phyloP scores from a whole-genome alignment of 2,329 filamentous ascomycete species.

The Diplodia seriata region DNA sequence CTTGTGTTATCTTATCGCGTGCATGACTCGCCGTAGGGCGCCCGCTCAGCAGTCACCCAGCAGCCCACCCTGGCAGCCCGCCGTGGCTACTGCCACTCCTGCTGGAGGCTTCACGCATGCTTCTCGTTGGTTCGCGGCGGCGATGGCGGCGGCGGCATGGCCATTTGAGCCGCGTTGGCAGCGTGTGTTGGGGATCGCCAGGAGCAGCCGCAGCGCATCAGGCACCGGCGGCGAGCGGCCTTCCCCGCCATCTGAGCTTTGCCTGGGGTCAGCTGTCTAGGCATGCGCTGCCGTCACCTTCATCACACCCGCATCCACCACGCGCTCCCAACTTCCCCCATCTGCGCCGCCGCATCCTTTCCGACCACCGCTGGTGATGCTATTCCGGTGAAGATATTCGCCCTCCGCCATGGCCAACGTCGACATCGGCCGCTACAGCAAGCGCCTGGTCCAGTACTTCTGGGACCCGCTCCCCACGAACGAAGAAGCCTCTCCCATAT shows the following conservation, averaged over 20 bases:
- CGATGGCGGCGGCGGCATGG: background rate
- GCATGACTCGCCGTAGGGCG: conserved; percentile 4
- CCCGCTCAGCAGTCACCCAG: background rate
- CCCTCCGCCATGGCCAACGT: conserved; percentile 64
- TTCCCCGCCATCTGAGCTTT: conserved; percentile 28
- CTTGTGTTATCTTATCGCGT: conserved; percentile 20
- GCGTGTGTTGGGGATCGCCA: background rate
- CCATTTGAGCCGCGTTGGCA: background rate
- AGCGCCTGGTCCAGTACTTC: conserved; percentile 86
- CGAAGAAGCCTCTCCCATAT: conserved; percentile 74
- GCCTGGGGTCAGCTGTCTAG: conserved; percentile 31
- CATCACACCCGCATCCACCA: conserved; percentile 28
- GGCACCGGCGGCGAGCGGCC: conserved; percentile 16
- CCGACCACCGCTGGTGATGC: conserved; percentile 2
- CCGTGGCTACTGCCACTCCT: background rate
- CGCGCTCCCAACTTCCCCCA: conserved; percentile 3
- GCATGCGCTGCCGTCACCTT: conserved; percentile 26
- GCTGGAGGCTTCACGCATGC: background rate
- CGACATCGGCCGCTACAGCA: conserved; percentile 75
- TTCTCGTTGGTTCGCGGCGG: background rate
- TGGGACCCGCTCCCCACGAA: conserved; percentile 91
- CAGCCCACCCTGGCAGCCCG: background rate
- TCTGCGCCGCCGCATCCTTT: background rate
- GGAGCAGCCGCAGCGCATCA: conserved; percentile 7
- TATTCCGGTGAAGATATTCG: conserved; percentile 15